Conservation (phyloP, 805 yeast genomes). For the Starmerella apis region DNA sequence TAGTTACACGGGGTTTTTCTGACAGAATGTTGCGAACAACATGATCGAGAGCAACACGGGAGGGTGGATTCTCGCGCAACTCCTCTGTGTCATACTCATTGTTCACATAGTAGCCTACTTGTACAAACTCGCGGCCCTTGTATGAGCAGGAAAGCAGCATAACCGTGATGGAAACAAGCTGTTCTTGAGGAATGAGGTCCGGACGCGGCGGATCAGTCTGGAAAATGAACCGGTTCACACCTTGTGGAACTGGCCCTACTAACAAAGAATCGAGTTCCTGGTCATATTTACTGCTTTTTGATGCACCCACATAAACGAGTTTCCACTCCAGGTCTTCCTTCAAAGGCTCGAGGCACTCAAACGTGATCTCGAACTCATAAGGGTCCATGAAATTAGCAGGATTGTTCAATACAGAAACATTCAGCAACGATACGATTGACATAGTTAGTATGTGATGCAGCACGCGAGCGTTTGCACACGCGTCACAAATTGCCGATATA, state of each 20-base stretch:
- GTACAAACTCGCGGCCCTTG: slow-evolving; percentile 84
- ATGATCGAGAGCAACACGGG: slow-evolving; percentile 84
- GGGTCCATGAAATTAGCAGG: slow-evolving; percentile 92
- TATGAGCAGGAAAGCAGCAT: slow-evolving; percentile 86
- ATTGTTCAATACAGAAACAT: slow-evolving; percentile 83
- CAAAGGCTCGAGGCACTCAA: slow-evolving; percentile 88
- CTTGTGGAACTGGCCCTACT: slow-evolving; percentile 99
- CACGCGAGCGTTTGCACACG: slow-evolving; percentile 1
- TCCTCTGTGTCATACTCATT: slow-evolving; percentile 94
- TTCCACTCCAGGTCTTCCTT: slow-evolving; percentile 95
- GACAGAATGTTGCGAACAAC: slow-evolving; percentile 91
- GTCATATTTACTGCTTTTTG: slow-evolving; percentile 88
- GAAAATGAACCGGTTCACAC: slow-evolving; percentile 83
- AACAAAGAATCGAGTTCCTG: slow-evolving; percentile 90
- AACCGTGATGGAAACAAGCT: slow-evolving; percentile 89
- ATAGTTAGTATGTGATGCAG: slow-evolving; percentile 32
- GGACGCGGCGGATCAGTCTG: slow-evolving; percentile 96
- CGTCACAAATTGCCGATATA: neutral
- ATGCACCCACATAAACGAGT: slow-evolving; percentile 90
- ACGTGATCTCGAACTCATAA: slow-evolving; percentile 92
- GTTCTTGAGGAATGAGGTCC: slow-evolving; percentile 90
- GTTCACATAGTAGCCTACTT: slow-evolving; percentile 96
- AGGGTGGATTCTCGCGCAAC: slow-evolving; percentile 84
- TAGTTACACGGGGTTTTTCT: slow-evolving; percentile 93
- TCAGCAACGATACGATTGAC: slow-evolving; percentile 89